A percentile compares a stretch with the other conserved stretches of the same genome.
Conservation (phyloP, 768 basidiomycete species). For the Psilocybe cyanescens region DNA sequence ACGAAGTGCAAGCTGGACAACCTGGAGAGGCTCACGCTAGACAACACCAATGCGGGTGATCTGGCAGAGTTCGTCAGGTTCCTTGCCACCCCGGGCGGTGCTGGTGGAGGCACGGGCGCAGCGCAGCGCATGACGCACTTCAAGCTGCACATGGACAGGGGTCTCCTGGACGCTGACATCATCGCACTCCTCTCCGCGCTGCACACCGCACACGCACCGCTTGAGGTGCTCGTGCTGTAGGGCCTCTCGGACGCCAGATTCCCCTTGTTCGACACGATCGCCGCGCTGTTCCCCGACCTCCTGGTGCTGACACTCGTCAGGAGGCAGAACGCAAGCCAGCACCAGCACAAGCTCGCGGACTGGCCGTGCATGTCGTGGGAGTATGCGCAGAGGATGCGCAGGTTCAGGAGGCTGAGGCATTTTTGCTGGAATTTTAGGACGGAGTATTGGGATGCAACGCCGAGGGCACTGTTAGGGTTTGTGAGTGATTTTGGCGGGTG, state of each 20-base stretch:
- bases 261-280: conserved; percentile 21
- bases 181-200: conserved; percentile 19
- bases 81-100: not conserved
- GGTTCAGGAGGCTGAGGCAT: conserved; percentile 20
- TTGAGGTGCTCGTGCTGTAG: conserved; percentile 29
- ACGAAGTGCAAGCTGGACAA: conserved; percentile 18
- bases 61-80: conserved; percentile 17
- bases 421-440: conserved; percentile 34
- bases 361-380: conserved; percentile 32
- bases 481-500: conserved; percentile 20
- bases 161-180: conserved; percentile 22
- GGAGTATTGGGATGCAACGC: conserved; percentile 28
- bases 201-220: conserved; percentile 13
- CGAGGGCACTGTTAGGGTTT: conserved; percentile 22
- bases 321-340: conserved; percentile 27
- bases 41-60: conserved; percentile 20
- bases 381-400: conserved; percentile 23
- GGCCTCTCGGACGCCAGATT: conserved; percentile 26
- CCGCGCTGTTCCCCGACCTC: conserved; percentile 21
- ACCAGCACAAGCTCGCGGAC: conserved; percentile 18
- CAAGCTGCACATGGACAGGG: conserved; percentile 28
- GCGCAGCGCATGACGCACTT: conserved; percentile 25
- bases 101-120: not conserved
- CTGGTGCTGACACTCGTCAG: conserved; percentile 28
- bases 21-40: conserved; percentile 26